Evolutionary conservation across 345 rosid species (phyloP).

Genomic region (Tarenaya hassleriana): DNA sequence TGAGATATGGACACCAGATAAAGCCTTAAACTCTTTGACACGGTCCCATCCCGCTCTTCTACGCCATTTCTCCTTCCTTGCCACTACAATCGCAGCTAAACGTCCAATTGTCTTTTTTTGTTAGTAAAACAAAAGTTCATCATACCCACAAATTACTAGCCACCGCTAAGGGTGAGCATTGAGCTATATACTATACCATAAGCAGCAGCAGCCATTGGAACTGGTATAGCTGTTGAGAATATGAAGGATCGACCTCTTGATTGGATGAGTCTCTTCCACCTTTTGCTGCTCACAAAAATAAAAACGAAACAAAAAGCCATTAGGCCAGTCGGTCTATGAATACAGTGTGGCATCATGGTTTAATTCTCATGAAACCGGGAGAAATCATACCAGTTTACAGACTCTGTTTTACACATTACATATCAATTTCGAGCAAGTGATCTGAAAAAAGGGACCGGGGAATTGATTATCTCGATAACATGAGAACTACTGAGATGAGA

Average conservation of each 20-base stretch:
- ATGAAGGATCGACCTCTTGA: slow-evolving; percentile 91
- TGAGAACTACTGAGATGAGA: not conserved
- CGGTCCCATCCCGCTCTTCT: slow-evolving; percentile 79
- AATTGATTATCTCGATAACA: too few species aligned
- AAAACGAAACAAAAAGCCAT: not conserved
- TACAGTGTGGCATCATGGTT: not conserved
- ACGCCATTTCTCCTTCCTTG: slow-evolving; percentile 80
- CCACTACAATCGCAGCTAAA: slow-evolving; percentile 80
- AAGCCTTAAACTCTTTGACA: slow-evolving; percentile 55
- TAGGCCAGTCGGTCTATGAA: not conserved
- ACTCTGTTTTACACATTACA: too few species aligned
- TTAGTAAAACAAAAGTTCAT: not conserved
- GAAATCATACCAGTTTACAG: too few species aligned
- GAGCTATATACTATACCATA: slow-evolving; percentile 37
- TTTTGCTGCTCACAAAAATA: slow-evolving; percentile 51
- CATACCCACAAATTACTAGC: too few species aligned
- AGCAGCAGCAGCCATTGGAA: slow-evolving; percentile 85
- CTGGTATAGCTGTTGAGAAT: slow-evolving; percentile 75
- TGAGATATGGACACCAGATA: slow-evolving; percentile 64
- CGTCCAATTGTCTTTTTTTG: slow-evolving; percentile 2
- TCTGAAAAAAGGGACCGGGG: too few species aligned
- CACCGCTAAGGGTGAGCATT: not conserved
- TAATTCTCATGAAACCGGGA: slow-evolving; percentile 2
- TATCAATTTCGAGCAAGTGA: too few species aligned
- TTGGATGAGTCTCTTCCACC: slow-evolving; percentile 81